A percentile compares a stretch with the other conserved stretches of the same genome.
Conservation (phyloP, 176 grass and related monocot species). For the Bothriochloa decipiens region DNA sequence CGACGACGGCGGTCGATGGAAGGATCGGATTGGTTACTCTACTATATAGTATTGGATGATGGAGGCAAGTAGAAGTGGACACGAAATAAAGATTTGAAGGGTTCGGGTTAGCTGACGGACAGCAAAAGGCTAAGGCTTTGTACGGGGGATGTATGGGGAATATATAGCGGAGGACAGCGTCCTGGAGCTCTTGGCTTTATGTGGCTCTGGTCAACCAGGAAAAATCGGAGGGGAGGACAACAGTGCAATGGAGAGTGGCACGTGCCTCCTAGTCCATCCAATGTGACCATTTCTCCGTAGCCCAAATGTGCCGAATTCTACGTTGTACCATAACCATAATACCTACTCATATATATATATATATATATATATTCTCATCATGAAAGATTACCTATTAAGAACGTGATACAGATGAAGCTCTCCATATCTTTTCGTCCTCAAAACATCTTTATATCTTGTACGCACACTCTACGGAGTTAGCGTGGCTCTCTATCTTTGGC, state of each 20-base stretch:
- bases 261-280: slow-evolving; percentile 37
- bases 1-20: neutral
- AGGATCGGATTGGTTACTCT: neutral
- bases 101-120: slow-evolving; percentile 35
- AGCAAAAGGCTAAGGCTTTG: slow-evolving; percentile 45
- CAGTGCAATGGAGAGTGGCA: slow-evolving; percentile 24
- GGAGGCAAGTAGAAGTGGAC: slow-evolving; percentile 39
- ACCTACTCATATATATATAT: no score
- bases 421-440: no score
- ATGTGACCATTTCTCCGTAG: slow-evolving; percentile 19
- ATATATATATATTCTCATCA: no score
- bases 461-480: no score
- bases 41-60: neutral
- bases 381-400: no score
- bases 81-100: slow-evolving; percentile 30
- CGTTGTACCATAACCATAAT: no score
- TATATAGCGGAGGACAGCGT: slow-evolving; percentile 45
- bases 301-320: neutral
- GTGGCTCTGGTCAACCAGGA: neutral
- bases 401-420: no score
- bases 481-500: no score
- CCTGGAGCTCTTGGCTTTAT: neutral
- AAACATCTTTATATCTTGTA: no score
- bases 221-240: slow-evolving; percentile 23
- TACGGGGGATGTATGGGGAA: neutral